Base-by-base conservation (phyloP, 345 rosid genomes). In the Dimocarpus longan region DNA sequence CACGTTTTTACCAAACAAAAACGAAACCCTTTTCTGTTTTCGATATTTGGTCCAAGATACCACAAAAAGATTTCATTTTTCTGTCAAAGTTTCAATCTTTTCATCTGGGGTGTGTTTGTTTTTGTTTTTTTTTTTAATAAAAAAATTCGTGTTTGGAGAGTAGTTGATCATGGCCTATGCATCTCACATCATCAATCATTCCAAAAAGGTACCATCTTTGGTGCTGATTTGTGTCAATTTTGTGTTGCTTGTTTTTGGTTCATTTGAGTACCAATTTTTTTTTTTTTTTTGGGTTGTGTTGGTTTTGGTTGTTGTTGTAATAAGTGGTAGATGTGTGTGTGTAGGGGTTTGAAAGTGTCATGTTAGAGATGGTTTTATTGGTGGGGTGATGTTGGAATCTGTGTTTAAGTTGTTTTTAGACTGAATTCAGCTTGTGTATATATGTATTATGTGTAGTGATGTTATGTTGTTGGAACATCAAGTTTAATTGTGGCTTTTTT, bases 181-280 rank as follows among this genome's bases (percentile, higher is more conserved):
- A 43, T 87, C 88, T 62, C 91, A 80, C 52, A 70, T 89, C 80
- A 85, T 91, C 90, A 87, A 64, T 79, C 93, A 86, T 78, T 88
- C 93, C 24, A 91, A 80, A 32, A 89, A 89, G 91, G 94, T 85
- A 82, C 5, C 8, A 6, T 6, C n/a, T 9, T 44, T 70, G 10
- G 32, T 52, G 43, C 16, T 67, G 52, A 52, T 40, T 63, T 10
- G 5, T 16, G 2, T 59, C n/a, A 57, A 60, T 19, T 60, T 54
- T 54, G 18, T 32, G 18, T 16, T 6, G 19, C 8, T 54, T 13
- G 16, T 1, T 16, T 4, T 16, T 18, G 18, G 13, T 54, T 54
- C 5, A 22, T 70, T 26, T 12, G 52, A 6, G 15, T 22, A 4
- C 12, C 52, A 3, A 1, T 28, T 8, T 6, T 43, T 10, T 28